Evolutionary conservation across 2,329 filamentous ascomycete species (phyloP).

Genomic region (Colletotrichum euphorbiae): DNA sequence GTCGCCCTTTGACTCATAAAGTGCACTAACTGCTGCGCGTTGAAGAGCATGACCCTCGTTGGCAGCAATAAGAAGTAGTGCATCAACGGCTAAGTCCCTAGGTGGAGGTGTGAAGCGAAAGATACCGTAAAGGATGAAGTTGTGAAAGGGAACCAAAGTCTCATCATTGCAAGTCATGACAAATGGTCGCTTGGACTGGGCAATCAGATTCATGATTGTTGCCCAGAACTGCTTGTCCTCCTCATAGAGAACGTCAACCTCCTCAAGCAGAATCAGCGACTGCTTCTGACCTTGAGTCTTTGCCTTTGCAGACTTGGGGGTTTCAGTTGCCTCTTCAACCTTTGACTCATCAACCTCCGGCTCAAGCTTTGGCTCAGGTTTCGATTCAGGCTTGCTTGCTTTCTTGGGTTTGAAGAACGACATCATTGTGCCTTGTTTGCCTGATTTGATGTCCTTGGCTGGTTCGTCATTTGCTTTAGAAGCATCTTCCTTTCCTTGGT

Average conservation of each 20-base stretch:
- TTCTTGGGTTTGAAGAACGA: slow-evolving; percentile 79
- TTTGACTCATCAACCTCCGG: slow-evolving; percentile 15
- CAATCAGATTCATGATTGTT: slow-evolving; percentile 81
- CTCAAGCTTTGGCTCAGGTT: slow-evolving; percentile 42
- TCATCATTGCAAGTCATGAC: slow-evolving; percentile 97
- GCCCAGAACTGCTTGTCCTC: slow-evolving; percentile 97
- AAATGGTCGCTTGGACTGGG: slow-evolving; percentile 89
- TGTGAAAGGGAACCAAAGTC: slow-evolving; percentile 78
- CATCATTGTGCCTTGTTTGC: slow-evolving; percentile 82
- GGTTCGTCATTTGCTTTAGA: slow-evolving; percentile 59
- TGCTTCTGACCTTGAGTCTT: slow-evolving; percentile 78
- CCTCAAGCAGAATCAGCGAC: slow-evolving; percentile 92
- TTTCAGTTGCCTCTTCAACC: slow-evolving; percentile 8
- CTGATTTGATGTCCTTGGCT: slow-evolving; percentile 70
- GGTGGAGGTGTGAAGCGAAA: slow-evolving; percentile 79
- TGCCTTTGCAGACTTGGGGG: slow-evolving; percentile 38
- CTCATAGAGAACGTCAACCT: slow-evolving; percentile 93
- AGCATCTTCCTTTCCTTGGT: slow-evolving; percentile 47
- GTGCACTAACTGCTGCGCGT: slow-evolving; percentile 72
- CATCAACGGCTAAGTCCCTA: slow-evolving; percentile 77
- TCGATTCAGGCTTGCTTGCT: slow-evolving; percentile 44
- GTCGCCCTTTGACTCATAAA: slow-evolving; percentile 76
- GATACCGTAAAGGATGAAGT: slow-evolving; percentile 85
- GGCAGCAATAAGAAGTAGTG: slow-evolving; percentile 84
- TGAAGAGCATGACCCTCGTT: slow-evolving; percentile 87